Evolutionary conservation across 192 early-diverging fungal species (phyloP), one percentile per base, ranked within the genome.

Genomic region (Chytriomyces sp.): DNA sequence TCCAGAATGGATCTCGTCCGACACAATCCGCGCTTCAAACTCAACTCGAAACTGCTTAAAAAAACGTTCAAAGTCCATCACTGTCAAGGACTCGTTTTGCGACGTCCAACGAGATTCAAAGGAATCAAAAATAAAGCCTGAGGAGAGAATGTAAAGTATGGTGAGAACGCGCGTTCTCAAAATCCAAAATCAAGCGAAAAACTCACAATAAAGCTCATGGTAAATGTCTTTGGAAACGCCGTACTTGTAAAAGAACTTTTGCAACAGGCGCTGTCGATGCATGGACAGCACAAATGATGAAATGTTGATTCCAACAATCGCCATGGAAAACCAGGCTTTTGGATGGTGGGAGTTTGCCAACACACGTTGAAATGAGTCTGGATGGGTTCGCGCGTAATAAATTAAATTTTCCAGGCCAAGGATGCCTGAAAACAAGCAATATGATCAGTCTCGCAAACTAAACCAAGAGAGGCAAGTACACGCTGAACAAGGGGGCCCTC

Each of bases 261-360:
- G 94, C 2, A 94, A 77, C 72, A 89, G 84, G 45, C 91, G 81
- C 5, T 89, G 89, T 7, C 92, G 74, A 13, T 91, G 78, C 9
- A 86, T 80, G 28, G 89, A 80, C 8, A 93, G 80, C 6, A 87
- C 86, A 79, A 89, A 93, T 45, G 80, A 80, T 10, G 93, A 91
- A 23, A 94, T 91, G 64, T 93, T 92, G 83, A 95, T 93, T 7
- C 94, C 94, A 3, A 91, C 91, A 73, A 91, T 88, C 7, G 93
- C 92, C 74, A 92, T 89, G n/a, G 92, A 91, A 72, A 93, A 93
- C 89, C 88, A 87, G 57, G 8, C 45, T 18, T 13, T 59, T 65
- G 18, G 44, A 59, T 92, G 88, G 43, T 86, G 83, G 5, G 92
- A 92, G 50, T 83, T 85, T 68, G 83, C 72, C 26, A 95, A 82